A percentile compares a stretch with the other conserved stretches of the same genome.
These are phyloP conservation scores for Phyllosticta capitalensis DNA, from an alignment of 2,329 filamentous ascomycete species.

Conservation along the genomic window DNA sequence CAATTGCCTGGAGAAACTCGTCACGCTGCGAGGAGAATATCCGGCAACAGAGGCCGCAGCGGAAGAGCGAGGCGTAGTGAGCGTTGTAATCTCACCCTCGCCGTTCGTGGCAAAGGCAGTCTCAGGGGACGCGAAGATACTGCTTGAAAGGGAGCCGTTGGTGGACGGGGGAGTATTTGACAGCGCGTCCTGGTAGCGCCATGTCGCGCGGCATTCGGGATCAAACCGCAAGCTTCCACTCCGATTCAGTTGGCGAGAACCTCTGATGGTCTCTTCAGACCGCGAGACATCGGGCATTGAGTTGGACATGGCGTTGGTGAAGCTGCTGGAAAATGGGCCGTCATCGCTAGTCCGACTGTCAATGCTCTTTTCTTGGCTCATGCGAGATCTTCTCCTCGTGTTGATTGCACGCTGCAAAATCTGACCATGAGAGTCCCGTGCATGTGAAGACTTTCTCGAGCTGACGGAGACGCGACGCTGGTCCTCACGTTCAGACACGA, in stretches of 20 bases:
- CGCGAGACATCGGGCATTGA: not conserved
- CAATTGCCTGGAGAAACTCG: conserved; percentile 10
- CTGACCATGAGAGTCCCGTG: not conserved
- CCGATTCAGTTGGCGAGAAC: not conserved
- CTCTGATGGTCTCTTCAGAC: not conserved
- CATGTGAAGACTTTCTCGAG: conserved; percentile 4
- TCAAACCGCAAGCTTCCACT: conserved; percentile 1
- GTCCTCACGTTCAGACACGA: conserved; percentile 4
- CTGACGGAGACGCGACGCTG: conserved; percentile 1
- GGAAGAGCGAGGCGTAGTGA: conserved; percentile 7
- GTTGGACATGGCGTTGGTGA: not conserved
- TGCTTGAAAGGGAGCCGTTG: conserved; percentile 8
- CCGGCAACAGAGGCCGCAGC: conserved; percentile 2
- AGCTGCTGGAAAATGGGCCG: not conserved
- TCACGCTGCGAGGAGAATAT: conserved; percentile 5
- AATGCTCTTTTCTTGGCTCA: not conserved
- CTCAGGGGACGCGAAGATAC: conserved; percentile 7
- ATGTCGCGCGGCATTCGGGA: conserved; percentile 2
- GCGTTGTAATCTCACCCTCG: not conserved
- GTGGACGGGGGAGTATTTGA: conserved; percentile 6
- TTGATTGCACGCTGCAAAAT: conserved; percentile 5
- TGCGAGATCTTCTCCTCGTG: not conserved
- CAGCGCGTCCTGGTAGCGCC: conserved; percentile 1
- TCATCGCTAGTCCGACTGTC: not conserved
- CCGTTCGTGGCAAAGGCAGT: conserved; percentile 1